Conservation (phyloP, 176 grass and related monocot genomes). For the Ananas comosus region DNA sequence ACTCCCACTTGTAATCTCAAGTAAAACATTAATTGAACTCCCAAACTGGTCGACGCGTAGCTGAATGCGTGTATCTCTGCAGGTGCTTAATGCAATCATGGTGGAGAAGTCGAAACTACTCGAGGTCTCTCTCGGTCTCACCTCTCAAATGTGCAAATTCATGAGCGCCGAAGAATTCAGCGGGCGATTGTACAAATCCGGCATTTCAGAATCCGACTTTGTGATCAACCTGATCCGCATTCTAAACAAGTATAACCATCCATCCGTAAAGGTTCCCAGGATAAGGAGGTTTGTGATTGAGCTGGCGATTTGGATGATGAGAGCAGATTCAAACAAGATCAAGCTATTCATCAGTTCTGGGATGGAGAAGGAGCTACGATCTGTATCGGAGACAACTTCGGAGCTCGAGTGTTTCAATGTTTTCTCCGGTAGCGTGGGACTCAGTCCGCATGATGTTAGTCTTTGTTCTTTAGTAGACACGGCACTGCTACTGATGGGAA, state of each 20-base stretch:
- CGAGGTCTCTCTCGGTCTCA: conserved; percentile 43
- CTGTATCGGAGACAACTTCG: conserved; percentile 45
- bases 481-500: conserved; percentile 32
- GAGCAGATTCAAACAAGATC: conserved; percentile 21
- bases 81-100: conserved; percentile 50
- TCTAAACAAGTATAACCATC: conserved; percentile 26
- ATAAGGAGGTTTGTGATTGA: conserved; percentile 54
- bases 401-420: conserved; percentile 73
- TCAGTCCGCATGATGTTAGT: conserved; percentile 34
- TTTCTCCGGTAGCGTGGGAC: conserved; percentile 68
- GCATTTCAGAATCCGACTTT: conserved; percentile 28
- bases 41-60: neutral
- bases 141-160: conserved; percentile 42
- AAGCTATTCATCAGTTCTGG: conserved; percentile 32
- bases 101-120: conserved; percentile 38
- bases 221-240: conserved; percentile 29
- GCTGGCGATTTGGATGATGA: conserved; percentile 49
- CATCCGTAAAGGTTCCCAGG: conserved; percentile 41
- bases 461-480: conserved; percentile 34
- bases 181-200: conserved; percentile 17
- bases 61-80: neutral
- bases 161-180: conserved; percentile 29
- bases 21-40: neutral
- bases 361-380: conserved; percentile 35
- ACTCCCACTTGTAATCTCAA: neutral